phyloP scores from a whole-genome alignment of 1,139 yeast genomes.

The Entelexis sorbosivorans region DNA sequence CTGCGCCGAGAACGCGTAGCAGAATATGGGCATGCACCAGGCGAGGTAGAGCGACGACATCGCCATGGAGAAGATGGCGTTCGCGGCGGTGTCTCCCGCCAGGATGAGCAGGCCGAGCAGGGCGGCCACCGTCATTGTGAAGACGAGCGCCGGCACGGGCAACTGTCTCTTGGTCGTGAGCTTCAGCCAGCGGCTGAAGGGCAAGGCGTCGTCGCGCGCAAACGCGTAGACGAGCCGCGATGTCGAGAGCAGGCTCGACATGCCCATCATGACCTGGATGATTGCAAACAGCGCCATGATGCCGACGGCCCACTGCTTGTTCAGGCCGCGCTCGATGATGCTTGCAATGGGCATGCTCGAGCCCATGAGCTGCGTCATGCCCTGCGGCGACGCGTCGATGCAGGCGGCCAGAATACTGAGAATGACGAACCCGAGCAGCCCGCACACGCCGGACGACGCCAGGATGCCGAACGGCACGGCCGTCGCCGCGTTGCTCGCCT shows the following conservation, averaged over 20 bases:
- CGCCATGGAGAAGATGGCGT: slow-evolving; percentile 47
- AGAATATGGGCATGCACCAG: slow-evolving; percentile 46
- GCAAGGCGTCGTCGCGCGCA: slow-evolving; percentile 83
- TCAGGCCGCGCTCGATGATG: slow-evolving; percentile 52
- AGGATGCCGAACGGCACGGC: slow-evolving; percentile 59
- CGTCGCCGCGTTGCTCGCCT: slow-evolving; percentile 51
- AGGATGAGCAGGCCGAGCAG: slow-evolving; percentile 45
- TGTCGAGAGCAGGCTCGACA: slow-evolving; percentile 61
- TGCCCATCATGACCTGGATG: slow-evolving; percentile 48
- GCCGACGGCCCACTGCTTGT: slow-evolving; percentile 51
- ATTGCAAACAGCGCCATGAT: slow-evolving; percentile 28
- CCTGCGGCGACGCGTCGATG: slow-evolving; percentile 13
- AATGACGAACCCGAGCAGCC: slow-evolving; percentile 50
- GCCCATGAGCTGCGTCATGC: slow-evolving; percentile 33
- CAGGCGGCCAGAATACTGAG: slow-evolving; percentile 23
- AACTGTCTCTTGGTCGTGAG: slow-evolving; percentile 39
- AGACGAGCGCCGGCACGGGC: slow-evolving; percentile 48
- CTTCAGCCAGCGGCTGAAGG: slow-evolving; percentile 37
- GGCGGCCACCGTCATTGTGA: slow-evolving; percentile 40
- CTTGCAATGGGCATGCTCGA: slow-evolving; percentile 47
- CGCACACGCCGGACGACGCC: slow-evolving; percentile 45
- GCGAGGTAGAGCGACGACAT: slow-evolving; percentile 49
- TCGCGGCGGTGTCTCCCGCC: slow-evolving; percentile 47
- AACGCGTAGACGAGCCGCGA: slow-evolving; percentile 79
- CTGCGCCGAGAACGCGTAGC: slow-evolving; percentile 32